A percentile compares a stretch with the other conserved stretches of the same genome.
These are phyloP conservation scores for Aphanomyces euteiches DNA, from an alignment of 352 stramenopile genomes.

Conservation along the genomic window DNA sequence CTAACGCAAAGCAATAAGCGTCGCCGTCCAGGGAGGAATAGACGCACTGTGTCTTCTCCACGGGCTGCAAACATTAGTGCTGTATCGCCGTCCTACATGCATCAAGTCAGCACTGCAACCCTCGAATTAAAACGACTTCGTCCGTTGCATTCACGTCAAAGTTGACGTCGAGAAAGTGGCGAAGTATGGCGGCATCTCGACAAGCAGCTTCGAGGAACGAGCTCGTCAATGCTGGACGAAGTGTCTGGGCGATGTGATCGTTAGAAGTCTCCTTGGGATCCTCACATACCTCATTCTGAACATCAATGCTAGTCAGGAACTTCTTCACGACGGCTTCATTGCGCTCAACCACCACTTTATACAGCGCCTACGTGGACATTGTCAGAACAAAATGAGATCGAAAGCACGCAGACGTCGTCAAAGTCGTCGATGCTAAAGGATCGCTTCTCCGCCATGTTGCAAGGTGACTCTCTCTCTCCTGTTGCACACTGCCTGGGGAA, in stretches of 20 bases:
- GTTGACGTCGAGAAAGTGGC: conserved; percentile 9
- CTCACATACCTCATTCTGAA: not conserved
- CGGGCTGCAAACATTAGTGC: conserved; percentile 7
- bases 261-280: too few species aligned
- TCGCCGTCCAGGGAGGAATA: not conserved
- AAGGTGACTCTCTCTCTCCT: not conserved
- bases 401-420: not conserved
- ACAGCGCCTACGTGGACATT: not conserved
- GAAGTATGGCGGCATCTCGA: not conserved
- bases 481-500: too few species aligned
- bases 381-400: not conserved
- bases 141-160: conserved; percentile 7
- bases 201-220: conserved; percentile 10
- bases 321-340: not conserved
- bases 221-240: conserved; percentile 1
- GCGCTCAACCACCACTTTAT: not conserved
- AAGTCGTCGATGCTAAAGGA: conserved; percentile 1
- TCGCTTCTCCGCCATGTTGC: not conserved
- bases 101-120: not conserved
- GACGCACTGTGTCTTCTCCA: conserved; percentile 9
- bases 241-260: not conserved
- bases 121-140: not conserved
- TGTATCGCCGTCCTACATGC: not conserved
- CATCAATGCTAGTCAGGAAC: not conserved
- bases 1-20: not conserved